Conservation (phyloP, 768 basidiomycete species). For the Leucosporidium yakuticum region DNA sequence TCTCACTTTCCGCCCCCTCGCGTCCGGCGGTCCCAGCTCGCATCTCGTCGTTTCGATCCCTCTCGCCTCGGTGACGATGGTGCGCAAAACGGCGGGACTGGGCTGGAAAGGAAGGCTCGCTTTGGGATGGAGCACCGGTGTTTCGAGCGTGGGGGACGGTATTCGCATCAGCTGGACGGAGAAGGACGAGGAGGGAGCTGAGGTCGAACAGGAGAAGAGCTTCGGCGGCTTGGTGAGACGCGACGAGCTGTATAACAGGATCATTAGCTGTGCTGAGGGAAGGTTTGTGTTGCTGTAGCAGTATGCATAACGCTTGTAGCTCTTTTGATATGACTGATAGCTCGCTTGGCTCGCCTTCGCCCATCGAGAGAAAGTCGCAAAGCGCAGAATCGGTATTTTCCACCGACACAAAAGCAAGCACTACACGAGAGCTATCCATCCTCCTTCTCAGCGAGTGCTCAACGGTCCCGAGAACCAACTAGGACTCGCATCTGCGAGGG, state of each 20-base stretch:
- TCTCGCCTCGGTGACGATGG: not conserved
- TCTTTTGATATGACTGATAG: too few relatives aligned
- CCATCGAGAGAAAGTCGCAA: too few relatives aligned
- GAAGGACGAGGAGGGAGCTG: not conserved
- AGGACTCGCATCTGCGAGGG: too few relatives aligned
- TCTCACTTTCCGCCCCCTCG: not conserved
- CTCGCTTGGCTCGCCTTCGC: too few relatives aligned
- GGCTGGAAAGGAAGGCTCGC: conserved; percentile 2
- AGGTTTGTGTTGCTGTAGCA: not conserved
- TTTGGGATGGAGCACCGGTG: not conserved
- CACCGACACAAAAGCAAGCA: too few relatives aligned
- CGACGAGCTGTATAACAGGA: conserved; percentile 6
- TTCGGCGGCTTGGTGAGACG: not conserved
- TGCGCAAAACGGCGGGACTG: not conserved
- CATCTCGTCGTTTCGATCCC: not conserved
- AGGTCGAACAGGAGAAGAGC: too few relatives aligned
- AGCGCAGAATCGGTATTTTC: too few relatives aligned
- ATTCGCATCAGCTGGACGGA: not conserved
- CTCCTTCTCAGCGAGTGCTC: too few relatives aligned
- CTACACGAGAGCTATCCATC: too few relatives aligned
- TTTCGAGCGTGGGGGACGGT: not conserved
- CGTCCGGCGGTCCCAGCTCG: not conserved
- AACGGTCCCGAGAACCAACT: too few relatives aligned
- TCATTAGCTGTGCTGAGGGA: not conserved
- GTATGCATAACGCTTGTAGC: not conserved